Evolutionary conservation across 1,139 yeast species (phyloP), one percentile per base, ranked within the genome.

Genomic region (Nematodospora anomalae): DNA sequence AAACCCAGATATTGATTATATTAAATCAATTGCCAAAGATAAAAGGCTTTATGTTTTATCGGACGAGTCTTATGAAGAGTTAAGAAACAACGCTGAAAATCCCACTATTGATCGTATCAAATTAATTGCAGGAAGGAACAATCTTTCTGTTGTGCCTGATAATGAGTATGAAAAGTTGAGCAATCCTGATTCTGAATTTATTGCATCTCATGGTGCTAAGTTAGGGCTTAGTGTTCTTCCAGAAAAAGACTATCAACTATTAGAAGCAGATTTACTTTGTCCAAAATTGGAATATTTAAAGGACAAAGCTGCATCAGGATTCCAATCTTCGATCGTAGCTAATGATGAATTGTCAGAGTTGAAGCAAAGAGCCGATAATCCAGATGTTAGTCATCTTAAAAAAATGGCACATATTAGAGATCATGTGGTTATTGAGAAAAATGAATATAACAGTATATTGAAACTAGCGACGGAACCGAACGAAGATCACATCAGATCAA

Each of bases 271-370:
- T 16, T 27, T 55, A 2, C 52, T 54, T 3, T 29, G 28, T 12
- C 67, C 73, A 4, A 34, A 53, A 3, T 33, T 53, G 18, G 58
- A 64, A 5, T 63, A 64, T 36, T 46, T 76, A n/a, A 46, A 45
- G 11, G 50, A 49, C 3, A 58, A 59, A 33, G 74, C 76, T 1
- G 29, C 41, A 2, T 47, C 42, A 11, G 5, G 15, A 9, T 26
- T 23, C 16, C 8, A 33, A 2, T 50, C 58, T 25, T 48, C 49
- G 7, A 41, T 73, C 3, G 26, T 72, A 33, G 34, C 51, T 1
- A 47, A 40, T 4, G 41, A 44, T 3, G 40, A 38, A 8, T 44
- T 42, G 29, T 39, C 37, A 4, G 30, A 31, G 11, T 42, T 55
- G 36, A 28, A 42, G n/a, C 28, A 34, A 10, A 35, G 16, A 9